Evolutionary conservation across 129 eudicot genomes (phyloP).

Genomic region (Lactuca sativa): DNA sequence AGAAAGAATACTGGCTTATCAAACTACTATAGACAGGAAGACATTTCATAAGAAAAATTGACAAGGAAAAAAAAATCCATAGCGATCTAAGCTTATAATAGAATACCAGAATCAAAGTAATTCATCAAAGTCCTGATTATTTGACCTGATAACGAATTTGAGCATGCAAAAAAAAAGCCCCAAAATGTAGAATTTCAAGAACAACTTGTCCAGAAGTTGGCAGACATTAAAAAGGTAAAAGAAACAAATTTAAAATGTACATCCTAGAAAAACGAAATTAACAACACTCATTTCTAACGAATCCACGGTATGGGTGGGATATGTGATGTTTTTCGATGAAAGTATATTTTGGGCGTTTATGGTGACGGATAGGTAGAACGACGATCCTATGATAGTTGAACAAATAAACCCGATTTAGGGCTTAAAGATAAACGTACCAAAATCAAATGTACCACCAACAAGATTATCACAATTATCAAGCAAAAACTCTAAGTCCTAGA

Average conservation of each 20-base stretch:
- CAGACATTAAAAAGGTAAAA: background rate
- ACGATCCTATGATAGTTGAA: background rate
- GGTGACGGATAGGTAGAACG: background rate
- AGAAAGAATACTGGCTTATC: too few species aligned
- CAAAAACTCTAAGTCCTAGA: too few species aligned
- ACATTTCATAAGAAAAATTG: too few species aligned
- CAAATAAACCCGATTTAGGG: background rate
- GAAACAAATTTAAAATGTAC: background rate
- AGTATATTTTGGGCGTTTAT: background rate
- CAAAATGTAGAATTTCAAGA: too few species aligned
- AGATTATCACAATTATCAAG: too few species aligned
- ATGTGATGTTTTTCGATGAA: background rate
- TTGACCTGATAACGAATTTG: too few species aligned
- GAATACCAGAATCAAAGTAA: too few species aligned
- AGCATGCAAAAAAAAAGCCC: too few species aligned
- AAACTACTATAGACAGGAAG: too few species aligned
- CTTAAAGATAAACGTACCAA: background rate
- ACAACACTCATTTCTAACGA: background rate
- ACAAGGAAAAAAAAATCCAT: too few species aligned
- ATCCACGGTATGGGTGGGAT: background rate
- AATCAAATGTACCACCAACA: background rate
- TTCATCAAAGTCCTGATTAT: too few species aligned
- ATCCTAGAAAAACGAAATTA: background rate
- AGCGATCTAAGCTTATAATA: too few species aligned
- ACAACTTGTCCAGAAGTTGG: background rate